Evolutionary conservation across 345 rosid species (phyloP).

Genomic region (Citrus unshiu): DNA sequence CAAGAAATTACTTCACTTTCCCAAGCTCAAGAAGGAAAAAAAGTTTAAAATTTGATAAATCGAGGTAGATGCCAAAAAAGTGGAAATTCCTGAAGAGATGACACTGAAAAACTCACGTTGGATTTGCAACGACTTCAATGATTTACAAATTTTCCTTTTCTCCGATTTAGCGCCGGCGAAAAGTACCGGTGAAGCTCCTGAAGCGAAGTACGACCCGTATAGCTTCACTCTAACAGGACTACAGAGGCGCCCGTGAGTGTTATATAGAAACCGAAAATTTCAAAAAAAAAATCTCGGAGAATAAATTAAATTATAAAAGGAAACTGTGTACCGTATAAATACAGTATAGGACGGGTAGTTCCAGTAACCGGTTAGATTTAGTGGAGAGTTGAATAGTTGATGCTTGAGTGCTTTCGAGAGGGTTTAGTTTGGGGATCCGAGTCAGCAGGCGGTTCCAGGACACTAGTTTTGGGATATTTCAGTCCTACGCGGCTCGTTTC

Average conservation of each 20-base stretch:
- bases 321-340: not conserved
- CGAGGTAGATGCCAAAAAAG: not conserved
- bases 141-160: not conserved
- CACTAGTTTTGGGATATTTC: not conserved
- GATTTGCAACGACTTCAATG: not conserved
- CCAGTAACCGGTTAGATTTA: constrained; percentile 20
- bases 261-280: constrained; percentile 2
- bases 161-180: not conserved
- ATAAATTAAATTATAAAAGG: not conserved
- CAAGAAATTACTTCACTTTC: not conserved
- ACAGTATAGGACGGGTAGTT: constrained; percentile 1
- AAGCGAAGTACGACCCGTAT: constrained; percentile 24
- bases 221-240: constrained; percentile 22
- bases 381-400: not conserved
- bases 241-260: not conserved
- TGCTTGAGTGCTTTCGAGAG: not conserved
- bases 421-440: constrained; percentile 12
- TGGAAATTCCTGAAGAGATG: not conserved
- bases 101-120: constrained; percentile 14
- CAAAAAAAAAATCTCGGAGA: not conserved
- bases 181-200: constrained; percentile 19
- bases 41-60: constrained; percentile 17
- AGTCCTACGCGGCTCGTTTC: constrained; percentile 23
- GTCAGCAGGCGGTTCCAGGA: constrained; percentile 18
- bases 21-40: not conserved